Conservation (phyloP, 345 rosid genomes). For the Trapa incisa region DNA sequence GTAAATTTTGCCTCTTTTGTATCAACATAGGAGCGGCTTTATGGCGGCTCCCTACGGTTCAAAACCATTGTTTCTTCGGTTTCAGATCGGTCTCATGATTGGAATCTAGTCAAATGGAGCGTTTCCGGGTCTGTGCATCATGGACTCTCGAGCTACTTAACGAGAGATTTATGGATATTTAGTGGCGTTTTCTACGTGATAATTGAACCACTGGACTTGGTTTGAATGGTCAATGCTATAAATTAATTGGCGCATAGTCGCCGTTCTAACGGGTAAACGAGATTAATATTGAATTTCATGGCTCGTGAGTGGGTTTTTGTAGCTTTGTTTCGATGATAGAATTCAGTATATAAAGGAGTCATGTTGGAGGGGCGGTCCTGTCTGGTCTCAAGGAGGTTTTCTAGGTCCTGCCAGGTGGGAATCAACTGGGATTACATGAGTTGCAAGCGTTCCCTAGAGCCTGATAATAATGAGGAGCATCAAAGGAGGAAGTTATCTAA, state of each 20-base stretch:
- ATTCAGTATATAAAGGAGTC: conserved; percentile 18
- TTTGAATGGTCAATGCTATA: background rate
- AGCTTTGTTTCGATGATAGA: conserved; percentile 8
- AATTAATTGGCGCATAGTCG: background rate
- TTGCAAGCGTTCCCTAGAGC: conserved; percentile 40
- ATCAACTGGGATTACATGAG: conserved; percentile 47
- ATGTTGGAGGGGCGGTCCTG: conserved; percentile 71
- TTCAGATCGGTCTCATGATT: background rate
- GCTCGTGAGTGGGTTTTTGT: background rate
- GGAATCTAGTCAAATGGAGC: conserved; percentile 2
- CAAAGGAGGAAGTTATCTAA: conserved; percentile 12
- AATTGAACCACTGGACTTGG: background rate
- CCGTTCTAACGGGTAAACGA: background rate
- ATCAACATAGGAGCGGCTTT: background rate
- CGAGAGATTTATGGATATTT: background rate
- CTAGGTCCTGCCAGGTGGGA: conserved; percentile 51
- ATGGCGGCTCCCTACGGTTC: too few species aligned
- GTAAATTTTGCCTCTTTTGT: background rate
- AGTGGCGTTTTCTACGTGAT: background rate
- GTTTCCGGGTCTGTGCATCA: background rate
- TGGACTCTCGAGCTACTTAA: background rate
- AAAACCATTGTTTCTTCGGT: background rate
- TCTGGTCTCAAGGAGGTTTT: conserved; percentile 47
- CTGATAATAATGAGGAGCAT: conserved; percentile 19
- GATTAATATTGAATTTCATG: background rate